Evolutionary conservation across 2,329 filamentous ascomycete species (phyloP), one percentile per base, ranked within the genome.

Genomic region (Talaromyces sp.): DNA sequence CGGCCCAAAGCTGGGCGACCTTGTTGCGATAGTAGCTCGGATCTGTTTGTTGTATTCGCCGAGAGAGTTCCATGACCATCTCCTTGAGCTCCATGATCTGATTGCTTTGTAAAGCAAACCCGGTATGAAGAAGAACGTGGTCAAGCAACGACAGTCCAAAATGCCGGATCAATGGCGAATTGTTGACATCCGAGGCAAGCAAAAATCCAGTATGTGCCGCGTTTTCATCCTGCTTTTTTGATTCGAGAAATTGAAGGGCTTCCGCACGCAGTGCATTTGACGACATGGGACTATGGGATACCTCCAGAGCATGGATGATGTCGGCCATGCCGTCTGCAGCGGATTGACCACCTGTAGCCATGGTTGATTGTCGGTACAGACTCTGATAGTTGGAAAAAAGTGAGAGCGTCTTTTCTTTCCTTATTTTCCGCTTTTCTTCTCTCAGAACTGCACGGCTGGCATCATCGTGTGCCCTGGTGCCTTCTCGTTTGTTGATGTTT

Each of bases 91-190:
- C 85, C 31, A 81, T 80, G 19, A 88, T 87, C 76, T 97, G 89
- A 25, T 88, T 86, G 31, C 84, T 78, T 22, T 84, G 86, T 73
- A 93, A 93, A 58, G 89, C 86, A 40, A 88, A 85, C 87, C 93
- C 97, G 71, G 87, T 88, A 78, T 96, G 93, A 70, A 89, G 91
- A 75, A 98, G 90, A 54, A 92, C 89, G 78, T 96, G 90, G 73
- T 97, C 94, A 70, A 99, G 86, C 65, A 99, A 85, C 31, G 93
- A 96, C 36, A 99, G 85, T 65, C 93, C 95, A 77, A 96, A 99
- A 80, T 98, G 93, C 71, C 95, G 90, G 65, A 98, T 91, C 63
- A 95, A 86, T 47, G 92, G 87, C 63, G 91, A 86, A 75, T 96
- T 92, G 43, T 85, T 82, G 72, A 84, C 85, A 77, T 95, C 89